Evolutionary conservation across 2,329 filamentous ascomycete species (phyloP).

Genomic region (Xenosphaeropsis pyriputrescens): DNA sequence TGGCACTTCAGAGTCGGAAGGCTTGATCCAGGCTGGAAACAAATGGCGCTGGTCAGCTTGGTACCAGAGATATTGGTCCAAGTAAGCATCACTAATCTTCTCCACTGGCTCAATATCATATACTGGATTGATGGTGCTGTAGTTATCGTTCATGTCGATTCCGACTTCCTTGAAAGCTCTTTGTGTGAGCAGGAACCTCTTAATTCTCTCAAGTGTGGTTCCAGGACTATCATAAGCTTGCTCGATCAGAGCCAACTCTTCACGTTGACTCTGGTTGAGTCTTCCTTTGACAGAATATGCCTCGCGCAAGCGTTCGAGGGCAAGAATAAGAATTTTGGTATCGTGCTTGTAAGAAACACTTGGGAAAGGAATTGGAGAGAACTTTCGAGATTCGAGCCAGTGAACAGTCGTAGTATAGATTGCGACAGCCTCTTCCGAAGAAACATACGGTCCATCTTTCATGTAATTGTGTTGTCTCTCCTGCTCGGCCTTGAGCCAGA

Average conservation of each 20-base stretch:
- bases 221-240: conserved; percentile 97
- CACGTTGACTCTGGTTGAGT: conserved; percentile 92
- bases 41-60: conserved; percentile 94
- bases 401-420: conserved; percentile 99
- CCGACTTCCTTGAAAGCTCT: conserved; percentile 98
- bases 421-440: conserved; percentile 93
- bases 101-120: conserved; percentile 99
- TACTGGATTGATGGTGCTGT: conserved; percentile 96
- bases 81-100: conserved; percentile 97
- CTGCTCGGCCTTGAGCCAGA: conserved; percentile 97
- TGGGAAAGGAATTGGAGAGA: conserved; percentile 95
- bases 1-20: conserved; percentile 93
- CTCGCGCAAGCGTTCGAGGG: conserved; percentile 81
- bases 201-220: conserved; percentile 90
- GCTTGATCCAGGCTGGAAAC: conserved; percentile 98
- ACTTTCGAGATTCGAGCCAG: conserved; percentile 96
- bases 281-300: conserved; percentile 96
- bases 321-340: conserved; percentile 94
- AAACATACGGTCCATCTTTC: conserved; percentile 97
- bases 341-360: conserved; percentile 99
- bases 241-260: conserved; percentile 91
- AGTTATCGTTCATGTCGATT: conserved; percentile 99
- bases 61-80: conserved; percentile 98
- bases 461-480: conserved; percentile 98
- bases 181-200: conserved; percentile 92